These are phyloP conservation scores for Periconia macrospinosa DNA, from an alignment of 2,329 filamentous ascomycete genomes.

Conservation along the genomic window DNA sequence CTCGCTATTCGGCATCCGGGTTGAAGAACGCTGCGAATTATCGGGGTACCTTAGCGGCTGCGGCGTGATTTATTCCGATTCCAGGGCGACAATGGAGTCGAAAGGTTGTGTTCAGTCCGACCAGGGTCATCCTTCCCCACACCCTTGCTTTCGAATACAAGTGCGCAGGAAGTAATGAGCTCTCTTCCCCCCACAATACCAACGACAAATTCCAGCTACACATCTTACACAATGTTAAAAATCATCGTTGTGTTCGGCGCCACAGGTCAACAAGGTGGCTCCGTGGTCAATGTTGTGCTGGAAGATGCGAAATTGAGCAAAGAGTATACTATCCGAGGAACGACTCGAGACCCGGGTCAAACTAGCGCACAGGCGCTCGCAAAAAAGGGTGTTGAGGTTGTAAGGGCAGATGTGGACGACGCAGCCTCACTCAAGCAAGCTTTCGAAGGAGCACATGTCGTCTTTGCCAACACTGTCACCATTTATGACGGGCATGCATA, in stretches of 20 bases:
- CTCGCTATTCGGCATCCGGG: not conserved
- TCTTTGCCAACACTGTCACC: not conserved
- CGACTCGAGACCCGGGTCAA: constrained; percentile 55
- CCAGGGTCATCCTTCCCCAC: no score
- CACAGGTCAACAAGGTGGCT: constrained; percentile 62
- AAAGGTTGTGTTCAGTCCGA: no score
- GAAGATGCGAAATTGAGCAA: constrained; percentile 47
- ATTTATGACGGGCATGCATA: not conserved
- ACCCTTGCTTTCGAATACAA: no score
- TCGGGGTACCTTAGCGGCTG: not conserved
- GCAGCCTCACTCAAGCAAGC: no score
- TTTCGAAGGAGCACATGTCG: no score
- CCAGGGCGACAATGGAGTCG: no score
- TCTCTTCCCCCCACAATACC: no score
- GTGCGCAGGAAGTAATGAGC: no score
- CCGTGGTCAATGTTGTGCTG: constrained; percentile 51
- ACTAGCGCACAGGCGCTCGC: constrained; percentile 48
- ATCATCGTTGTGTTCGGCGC: constrained; percentile 61
- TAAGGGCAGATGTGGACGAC: not conserved
- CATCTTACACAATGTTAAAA: constrained; percentile 30
- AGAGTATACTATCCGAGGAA: constrained; percentile 55
- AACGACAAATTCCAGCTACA: not conserved
- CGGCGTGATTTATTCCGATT: no score
- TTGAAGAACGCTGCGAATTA: not conserved
- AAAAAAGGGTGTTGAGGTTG: constrained; percentile 16